Base-by-base conservation (phyloP, 2,329 filamentous ascomycete genomes). In the Beauveria varroae region DNA sequence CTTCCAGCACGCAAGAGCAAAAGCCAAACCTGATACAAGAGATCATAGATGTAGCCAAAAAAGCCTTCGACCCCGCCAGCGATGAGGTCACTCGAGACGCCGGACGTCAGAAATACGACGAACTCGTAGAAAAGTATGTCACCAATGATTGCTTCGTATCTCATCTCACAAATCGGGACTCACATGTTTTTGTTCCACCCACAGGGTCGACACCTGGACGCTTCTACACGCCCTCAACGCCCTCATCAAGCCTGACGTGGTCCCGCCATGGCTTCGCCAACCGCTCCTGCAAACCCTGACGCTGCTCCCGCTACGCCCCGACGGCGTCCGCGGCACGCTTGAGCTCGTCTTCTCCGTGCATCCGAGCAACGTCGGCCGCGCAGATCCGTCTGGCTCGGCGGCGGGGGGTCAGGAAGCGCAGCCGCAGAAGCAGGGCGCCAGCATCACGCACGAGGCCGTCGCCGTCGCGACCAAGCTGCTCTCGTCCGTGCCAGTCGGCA, bases 331-430 rank as follows among this genome's bases (percentile, higher is more conserved):
- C 40, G 81, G 84, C 28, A 87, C 85, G 0, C 77, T 90, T 63
- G 87, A 90, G 68, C 90, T 90, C 68, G 78, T 91, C 41, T 87
- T 89, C 62, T 81, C 86, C 1, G 84, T 89, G 7, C 87, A 89
- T 63, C 83, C 87, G 0, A 79, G 81, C 63, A 78, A 75, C 65
- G 73, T 74, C 7, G 70, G 75, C 61, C 71, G 73, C 65, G 58
- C 70, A 0, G 72, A 75, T 7, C 77, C 79, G 60, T 73, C 74
- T 1, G 71, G 74, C 2, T 37, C 34, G 34, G 34, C 5, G 34
- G 34, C 34, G 12, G 34, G 34, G 12, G 68, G 80, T 0, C 81
- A 83, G 66, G 84, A 82, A 59, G 75, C 74, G 2, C 67, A 69
- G 4, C 76, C 80, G 1, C 81, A 83, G 65, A 85, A 82, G 58